Percentiles rank a stretch among this genome's conserved stretches.
Conservation (phyloP, 768 basidiomycete species). For the Rhodotorula sphaerocarpa region DNA sequence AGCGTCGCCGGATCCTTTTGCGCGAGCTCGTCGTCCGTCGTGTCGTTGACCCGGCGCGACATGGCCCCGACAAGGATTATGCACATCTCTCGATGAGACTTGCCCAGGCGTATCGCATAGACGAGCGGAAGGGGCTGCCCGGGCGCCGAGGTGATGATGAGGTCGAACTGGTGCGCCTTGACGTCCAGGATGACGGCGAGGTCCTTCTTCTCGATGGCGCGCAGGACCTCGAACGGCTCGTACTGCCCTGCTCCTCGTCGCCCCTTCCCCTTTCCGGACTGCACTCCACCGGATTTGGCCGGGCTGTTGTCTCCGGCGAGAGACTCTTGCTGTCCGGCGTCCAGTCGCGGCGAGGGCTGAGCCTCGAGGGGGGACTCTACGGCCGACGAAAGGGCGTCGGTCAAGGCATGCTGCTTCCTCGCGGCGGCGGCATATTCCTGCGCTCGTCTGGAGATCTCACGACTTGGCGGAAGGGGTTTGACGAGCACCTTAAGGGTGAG, state of each 20-base stretch:
- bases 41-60: constrained; percentile 80
- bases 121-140: constrained; percentile 55
- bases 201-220: constrained; percentile 78
- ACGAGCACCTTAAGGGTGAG: not conserved
- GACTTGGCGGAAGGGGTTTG: not conserved
- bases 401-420: not conserved
- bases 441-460: not conserved
- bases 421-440: not conserved
- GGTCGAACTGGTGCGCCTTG: constrained; percentile 44
- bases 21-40: constrained; percentile 68
- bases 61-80: constrained; percentile 82
- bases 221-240: constrained; percentile 62
- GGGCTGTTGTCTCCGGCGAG: too few species aligned
- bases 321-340: too few species aligned
- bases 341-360: too few species aligned
- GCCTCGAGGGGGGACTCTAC: not conserved
- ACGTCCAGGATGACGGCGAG: constrained; percentile 64
- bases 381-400: not conserved
- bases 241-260: constrained; percentile 36
- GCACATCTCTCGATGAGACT: constrained; percentile 67
- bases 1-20: constrained; percentile 57
- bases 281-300: too few species aligned
- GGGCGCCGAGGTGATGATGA: constrained; percentile 55
- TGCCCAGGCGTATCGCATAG: constrained; percentile 61
- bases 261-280: not conserved